A percentile compares a stretch with the other conserved stretches of the same genome.
phyloP scores from a whole-genome alignment of 2,329 filamentous ascomycete species.

The Ambrosiella xylebori region DNA sequence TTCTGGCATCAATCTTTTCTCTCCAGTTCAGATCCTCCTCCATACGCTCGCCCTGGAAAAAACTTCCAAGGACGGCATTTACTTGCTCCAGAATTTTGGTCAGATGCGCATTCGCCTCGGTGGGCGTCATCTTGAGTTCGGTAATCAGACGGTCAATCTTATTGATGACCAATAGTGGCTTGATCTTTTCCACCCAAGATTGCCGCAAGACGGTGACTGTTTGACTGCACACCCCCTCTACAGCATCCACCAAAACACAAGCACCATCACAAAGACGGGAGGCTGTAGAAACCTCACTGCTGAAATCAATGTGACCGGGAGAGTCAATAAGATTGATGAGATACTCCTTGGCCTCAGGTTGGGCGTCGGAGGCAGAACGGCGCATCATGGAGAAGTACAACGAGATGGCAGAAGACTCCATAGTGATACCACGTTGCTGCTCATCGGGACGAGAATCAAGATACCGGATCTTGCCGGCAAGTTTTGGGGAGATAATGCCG shows the following conservation, averaged over 20 bases:
- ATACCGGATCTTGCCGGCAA: slow-evolving; percentile 95
- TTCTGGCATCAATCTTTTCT: slow-evolving; percentile 74
- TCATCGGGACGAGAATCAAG: slow-evolving; percentile 93
- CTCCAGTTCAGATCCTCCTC: slow-evolving; percentile 95
- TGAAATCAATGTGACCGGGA: slow-evolving; percentile 96
- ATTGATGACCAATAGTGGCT: slow-evolving; percentile 88
- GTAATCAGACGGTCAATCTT: slow-evolving; percentile 94
- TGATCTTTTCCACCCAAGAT: slow-evolving; percentile 88
- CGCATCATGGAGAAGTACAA: slow-evolving; percentile 86
- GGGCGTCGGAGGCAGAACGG: slow-evolving; percentile 47
- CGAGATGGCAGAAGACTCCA: slow-evolving; percentile 97
- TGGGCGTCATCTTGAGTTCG: slow-evolving; percentile 83
- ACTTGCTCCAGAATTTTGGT: slow-evolving; percentile 86
- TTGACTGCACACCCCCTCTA: slow-evolving; percentile 96
- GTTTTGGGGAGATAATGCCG: slow-evolving; percentile 95
- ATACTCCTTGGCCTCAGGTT: slow-evolving; percentile 67
- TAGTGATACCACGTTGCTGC: slow-evolving; percentile 92
- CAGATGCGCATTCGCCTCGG: slow-evolving; percentile 76
- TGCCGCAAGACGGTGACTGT: slow-evolving; percentile 93
- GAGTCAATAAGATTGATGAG: slow-evolving; percentile 96
- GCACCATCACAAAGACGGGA: slow-evolving; percentile 89
- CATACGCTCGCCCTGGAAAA: slow-evolving; percentile 96
- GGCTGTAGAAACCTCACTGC: slow-evolving; percentile 91
- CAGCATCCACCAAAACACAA: slow-evolving; percentile 84
- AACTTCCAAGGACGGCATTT: slow-evolving; percentile 91